Conservation (phyloP, 352 stramenopile species). For the Phytophthora fragariae region DNA sequence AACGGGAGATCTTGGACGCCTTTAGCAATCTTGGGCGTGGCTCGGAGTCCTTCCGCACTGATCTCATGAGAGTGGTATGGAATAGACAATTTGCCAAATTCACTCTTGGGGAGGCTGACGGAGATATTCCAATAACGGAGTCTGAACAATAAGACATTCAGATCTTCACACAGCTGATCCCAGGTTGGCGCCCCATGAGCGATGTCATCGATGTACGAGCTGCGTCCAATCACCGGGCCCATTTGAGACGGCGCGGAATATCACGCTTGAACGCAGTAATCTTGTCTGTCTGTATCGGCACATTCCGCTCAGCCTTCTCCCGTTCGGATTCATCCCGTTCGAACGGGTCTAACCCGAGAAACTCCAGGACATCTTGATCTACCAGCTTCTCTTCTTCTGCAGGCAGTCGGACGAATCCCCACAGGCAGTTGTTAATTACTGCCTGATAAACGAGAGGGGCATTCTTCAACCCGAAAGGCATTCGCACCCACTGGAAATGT, state of each 20-base stretch:
- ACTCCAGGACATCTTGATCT: not conserved
- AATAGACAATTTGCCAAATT: not conserved
- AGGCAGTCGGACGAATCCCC: not conserved
- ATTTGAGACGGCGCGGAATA: not conserved
- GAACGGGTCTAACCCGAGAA: not conserved
- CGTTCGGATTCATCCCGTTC: not conserved
- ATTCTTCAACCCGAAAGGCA: slow-evolving; percentile 6
- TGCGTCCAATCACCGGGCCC: not conserved
- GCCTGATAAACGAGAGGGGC: not conserved
- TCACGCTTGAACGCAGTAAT: not conserved
- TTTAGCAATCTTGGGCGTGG: slow-evolving; percentile 1
- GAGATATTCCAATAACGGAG: slow-evolving; percentile 11
- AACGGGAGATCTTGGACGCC: slow-evolving; percentile 1
- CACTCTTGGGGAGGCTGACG: not conserved
- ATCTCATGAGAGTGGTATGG: slow-evolving; percentile 1
- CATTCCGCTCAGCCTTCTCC: not conserved
- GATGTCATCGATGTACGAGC: slow-evolving; percentile 6
- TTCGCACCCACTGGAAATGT: slow-evolving; percentile 11
- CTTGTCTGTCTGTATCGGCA: not conserved
- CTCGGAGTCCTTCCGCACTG: not conserved
- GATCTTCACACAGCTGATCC: not conserved
- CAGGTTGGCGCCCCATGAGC: not conserved
- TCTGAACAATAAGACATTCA: not conserved
- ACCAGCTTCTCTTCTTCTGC: not conserved
- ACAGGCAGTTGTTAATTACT: slow-evolving; percentile 1